Base-by-base conservation (phyloP, 441 rosid species). In the Gossypium schwendimanii region DNA sequence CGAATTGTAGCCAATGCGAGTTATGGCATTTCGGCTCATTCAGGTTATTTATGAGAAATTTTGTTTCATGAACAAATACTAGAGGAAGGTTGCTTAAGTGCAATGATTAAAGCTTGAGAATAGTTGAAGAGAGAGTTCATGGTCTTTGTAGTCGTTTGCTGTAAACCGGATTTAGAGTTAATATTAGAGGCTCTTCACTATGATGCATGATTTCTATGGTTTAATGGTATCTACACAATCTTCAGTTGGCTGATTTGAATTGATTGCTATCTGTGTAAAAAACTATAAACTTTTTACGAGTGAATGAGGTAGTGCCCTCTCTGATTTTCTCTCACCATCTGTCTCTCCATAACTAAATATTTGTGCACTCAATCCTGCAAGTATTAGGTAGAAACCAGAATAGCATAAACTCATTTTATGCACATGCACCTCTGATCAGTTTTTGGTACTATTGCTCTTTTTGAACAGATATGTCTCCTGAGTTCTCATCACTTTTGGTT, bases 391-490 rank as follows among this genome's bases (percentile, higher is more conserved):
- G 14, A 70, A 36, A 20, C 21, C 6, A 41, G 36, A 36, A 55
- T 41, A 23, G 8, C 21, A 55, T 70, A 6, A 57, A 21, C n/a
- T 36, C 41, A 41, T 57, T 57, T 41, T 28, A 6, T 12, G 17
- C 31, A 26, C 47, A 15, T 64, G 54, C 28, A 69, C 55, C 49
- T 8, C 60, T 21, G 23, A 61, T 17, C 15, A 10, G 14, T 49
- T 80, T 33, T 74, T 61, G 39, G 68, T 21, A 77, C 52, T 31
- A 9, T 64, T 45, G 71, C 53, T 55, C 31, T 61, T 57, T 52
- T 49, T 60, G 50, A 55, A 58, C 9, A 96, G 99, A 85, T 80
- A 83, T 90, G 87, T 72, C 89, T 60, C 63, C 89, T 14, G 98
- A 96, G 65, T 20, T 83, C 73, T 84, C 86, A 1, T 64, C 84